These are phyloP conservation scores for Pulveroboletus ravenelii DNA, from an alignment of 768 basidiomycete species.

Conservation along the genomic window DNA sequence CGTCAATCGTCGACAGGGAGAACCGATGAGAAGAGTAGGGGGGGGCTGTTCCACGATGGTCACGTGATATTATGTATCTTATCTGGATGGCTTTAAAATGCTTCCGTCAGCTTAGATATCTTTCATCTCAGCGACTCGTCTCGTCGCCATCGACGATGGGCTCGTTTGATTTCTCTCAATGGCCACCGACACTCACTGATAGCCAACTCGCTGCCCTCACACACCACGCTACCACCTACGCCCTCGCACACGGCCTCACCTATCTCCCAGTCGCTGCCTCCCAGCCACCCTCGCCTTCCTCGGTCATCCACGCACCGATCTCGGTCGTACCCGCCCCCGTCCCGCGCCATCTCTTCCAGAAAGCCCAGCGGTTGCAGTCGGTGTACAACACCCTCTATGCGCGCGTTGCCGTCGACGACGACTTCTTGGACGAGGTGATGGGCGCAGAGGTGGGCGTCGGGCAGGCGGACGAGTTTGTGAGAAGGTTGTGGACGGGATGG, in stretches of 20 bases:
- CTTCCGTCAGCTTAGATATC: not conserved
- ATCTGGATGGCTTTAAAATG: not conserved
- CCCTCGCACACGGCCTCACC: slow-evolving; percentile 79
- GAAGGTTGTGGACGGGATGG: slow-evolving; percentile 85
- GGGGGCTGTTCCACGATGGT: not conserved
- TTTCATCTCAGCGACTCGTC: no score
- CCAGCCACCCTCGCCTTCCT: slow-evolving; percentile 50
- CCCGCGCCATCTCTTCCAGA: slow-evolving; percentile 64
- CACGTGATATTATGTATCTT: not conserved
- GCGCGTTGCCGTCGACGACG: slow-evolving; percentile 69
- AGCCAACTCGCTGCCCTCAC: slow-evolving; percentile 57
- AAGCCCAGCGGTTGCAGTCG: slow-evolving; percentile 63
- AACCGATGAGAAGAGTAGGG: not conserved
- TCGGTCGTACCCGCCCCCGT: slow-evolving; percentile 86
- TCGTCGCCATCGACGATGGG: slow-evolving; percentile 12
- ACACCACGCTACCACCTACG: slow-evolving; percentile 70
- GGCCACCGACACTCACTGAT: slow-evolving; percentile 71
- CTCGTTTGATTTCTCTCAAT: slow-evolving; percentile 48
- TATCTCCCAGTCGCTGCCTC: slow-evolving; percentile 58
- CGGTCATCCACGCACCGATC: slow-evolving; percentile 88
- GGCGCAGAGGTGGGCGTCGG: slow-evolving; percentile 73
- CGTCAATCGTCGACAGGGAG: not conserved
- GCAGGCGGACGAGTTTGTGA: slow-evolving; percentile 82
- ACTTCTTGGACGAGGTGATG: slow-evolving; percentile 81
- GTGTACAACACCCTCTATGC: slow-evolving; percentile 85